These are phyloP conservation scores for Cylindricascospora bacillispora DNA, from an alignment of 1,139 yeast species.

Conservation along the genomic window DNA sequence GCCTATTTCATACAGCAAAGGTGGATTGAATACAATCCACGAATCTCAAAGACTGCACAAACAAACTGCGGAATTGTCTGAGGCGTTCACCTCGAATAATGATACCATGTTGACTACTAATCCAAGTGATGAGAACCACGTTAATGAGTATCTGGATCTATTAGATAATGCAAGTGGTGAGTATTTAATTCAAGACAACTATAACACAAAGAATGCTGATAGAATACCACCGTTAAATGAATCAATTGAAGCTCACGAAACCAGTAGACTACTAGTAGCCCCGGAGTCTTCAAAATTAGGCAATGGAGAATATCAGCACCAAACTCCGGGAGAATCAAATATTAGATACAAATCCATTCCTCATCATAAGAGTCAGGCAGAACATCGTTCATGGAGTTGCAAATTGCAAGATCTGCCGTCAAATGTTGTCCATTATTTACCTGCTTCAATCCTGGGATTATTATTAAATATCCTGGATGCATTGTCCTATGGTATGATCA, in stretches of 20 bases:
- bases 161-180: conserved; percentile 4
- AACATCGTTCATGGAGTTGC: background rate
- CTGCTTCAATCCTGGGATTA: conserved; percentile 69
- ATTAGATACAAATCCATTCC: conserved; percentile 2
- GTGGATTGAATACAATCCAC: conserved; percentile 17
- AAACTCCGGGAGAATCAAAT: background rate
- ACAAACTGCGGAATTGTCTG: conserved; percentile 27
- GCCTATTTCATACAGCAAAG: conserved; percentile 7
- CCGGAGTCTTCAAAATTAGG: conserved; percentile 6
- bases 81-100: conserved; percentile 18
- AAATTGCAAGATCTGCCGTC: background rate
- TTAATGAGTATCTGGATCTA: conserved; percentile 4
- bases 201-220: conserved; percentile 1
- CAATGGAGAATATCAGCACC: background rate
- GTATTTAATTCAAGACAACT: background rate
- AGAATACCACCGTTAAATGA: no score
- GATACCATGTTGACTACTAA: conserved; percentile 4
- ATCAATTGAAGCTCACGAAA: conserved; percentile 7
- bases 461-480: conserved; percentile 84
- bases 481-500: conserved; percentile 90
- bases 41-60: conserved; percentile 21
- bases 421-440: conserved; percentile 24
- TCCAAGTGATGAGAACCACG: conserved; percentile 2
- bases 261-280: conserved; percentile 6
- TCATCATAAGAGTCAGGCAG: background rate